Conservation (phyloP, 2,329 filamentous ascomycete species). For the Sarocladiaceae sp. region DNA sequence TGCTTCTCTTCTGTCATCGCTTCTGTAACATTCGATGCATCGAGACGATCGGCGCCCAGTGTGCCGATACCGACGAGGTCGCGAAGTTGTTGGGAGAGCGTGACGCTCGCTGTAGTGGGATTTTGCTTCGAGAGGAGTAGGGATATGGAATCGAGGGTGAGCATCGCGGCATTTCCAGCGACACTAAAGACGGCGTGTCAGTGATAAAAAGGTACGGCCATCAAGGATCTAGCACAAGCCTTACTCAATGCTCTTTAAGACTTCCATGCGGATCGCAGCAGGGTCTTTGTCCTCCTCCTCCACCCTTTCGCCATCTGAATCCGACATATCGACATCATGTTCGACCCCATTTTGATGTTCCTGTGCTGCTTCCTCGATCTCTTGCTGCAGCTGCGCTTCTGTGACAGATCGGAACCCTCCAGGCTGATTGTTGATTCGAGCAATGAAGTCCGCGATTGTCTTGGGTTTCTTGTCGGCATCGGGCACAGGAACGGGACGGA, state of each 20-base stretch:
- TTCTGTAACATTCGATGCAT: slow-evolving; percentile 54
- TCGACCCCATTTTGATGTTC: slow-evolving; percentile 34
- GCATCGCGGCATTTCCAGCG: slow-evolving; percentile 53
- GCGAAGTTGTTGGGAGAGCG: slow-evolving; percentile 68
- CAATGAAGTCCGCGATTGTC: slow-evolving; percentile 69
- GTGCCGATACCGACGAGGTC: slow-evolving; percentile 70
- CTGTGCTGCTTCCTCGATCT: slow-evolving; percentile 35
- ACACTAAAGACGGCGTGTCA: slow-evolving; percentile 19
- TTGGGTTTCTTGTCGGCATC: slow-evolving; percentile 47
- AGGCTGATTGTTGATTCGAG: slow-evolving; percentile 71
- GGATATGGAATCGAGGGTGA: slow-evolving; percentile 78
- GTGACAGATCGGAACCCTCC: slow-evolving; percentile 79
- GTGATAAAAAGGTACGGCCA: background rate
- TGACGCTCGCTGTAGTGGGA: slow-evolving; percentile 64
- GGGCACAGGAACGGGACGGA: slow-evolving; percentile 43
- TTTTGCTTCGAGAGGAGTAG: slow-evolving; percentile 77
- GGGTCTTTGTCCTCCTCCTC: slow-evolving; percentile 40
- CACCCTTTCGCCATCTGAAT: slow-evolving; percentile 42
- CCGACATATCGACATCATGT: slow-evolving; percentile 41
- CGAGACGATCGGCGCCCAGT: slow-evolving; percentile 63
- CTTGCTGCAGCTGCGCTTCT: slow-evolving; percentile 23
- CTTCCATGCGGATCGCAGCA: slow-evolving; percentile 49
- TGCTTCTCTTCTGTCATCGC: slow-evolving; percentile 53
- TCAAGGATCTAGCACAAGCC: slow-evolving; percentile 15
- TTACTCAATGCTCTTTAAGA: slow-evolving; percentile 56